Conservation (phyloP, 805 yeast species). For the Saccharomycopsis synnaedendra region DNA sequence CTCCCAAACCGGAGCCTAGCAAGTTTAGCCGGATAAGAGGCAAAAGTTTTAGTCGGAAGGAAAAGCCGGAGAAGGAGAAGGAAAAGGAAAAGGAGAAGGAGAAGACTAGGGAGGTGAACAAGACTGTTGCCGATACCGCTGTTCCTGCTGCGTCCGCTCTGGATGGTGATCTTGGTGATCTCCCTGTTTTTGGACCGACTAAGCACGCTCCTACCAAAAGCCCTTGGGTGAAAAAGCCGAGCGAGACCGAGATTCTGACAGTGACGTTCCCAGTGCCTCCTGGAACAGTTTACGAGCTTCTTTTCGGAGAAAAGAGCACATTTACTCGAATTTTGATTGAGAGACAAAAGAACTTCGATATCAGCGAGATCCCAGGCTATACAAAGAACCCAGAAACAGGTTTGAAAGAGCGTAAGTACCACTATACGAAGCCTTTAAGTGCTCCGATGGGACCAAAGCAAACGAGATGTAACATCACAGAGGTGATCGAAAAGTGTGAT, state of each 20-base stretch:
- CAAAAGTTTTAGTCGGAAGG: not conserved
- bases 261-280: constrained; percentile 49
- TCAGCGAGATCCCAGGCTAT: constrained; percentile 37
- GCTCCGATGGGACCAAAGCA: constrained; percentile 71
- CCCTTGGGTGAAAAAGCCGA: constrained; percentile 31
- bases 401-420: constrained; percentile 34
- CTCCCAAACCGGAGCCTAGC: not conserved
- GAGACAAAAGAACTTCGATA: constrained; percentile 53
- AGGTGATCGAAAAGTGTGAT: constrained; percentile 42
- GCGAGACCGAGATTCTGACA: constrained; percentile 46
- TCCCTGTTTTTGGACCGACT: constrained; percentile 29
- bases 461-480: constrained; percentile 54
- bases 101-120: not conserved
- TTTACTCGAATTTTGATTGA: constrained; percentile 28
- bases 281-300: constrained; percentile 44
- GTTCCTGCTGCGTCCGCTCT: constrained; percentile 15
- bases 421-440: constrained; percentile 52
- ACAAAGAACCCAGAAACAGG: constrained; percentile 21
- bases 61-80: not conserved
- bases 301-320: constrained; percentile 49
- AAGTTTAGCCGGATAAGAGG: not conserved
- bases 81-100: not conserved
- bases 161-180: constrained; percentile 26
- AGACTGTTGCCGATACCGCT: constrained; percentile 6
- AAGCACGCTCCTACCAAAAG: constrained; percentile 33